Evolutionary conservation across 495 filamentous ascomycete genomes (phyloP).

Genomic region (Bathelium albidoporum): DNA sequence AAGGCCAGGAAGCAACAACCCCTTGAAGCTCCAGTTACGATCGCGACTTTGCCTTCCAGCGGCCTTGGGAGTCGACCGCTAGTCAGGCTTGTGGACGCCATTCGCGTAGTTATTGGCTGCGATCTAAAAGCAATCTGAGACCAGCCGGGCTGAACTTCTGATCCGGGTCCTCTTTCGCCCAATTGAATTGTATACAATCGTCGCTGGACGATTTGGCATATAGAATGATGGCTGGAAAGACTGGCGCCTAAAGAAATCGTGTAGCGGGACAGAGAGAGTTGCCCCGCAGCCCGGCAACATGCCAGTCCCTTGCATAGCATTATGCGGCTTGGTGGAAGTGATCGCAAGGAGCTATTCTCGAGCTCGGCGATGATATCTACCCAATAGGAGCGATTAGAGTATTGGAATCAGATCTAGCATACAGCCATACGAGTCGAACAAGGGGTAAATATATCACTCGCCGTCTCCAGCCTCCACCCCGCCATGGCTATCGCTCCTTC

Average conservation of each 20-base stretch:
- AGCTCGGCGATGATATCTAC: too few relatives aligned
- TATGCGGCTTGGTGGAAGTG: background rate
- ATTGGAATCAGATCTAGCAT: too few relatives aligned
- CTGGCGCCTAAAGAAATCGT: background rate
- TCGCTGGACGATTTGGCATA: background rate
- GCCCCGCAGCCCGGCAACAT: background rate
- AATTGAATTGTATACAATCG: background rate
- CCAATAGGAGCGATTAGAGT: too few relatives aligned
- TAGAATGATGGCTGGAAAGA: background rate
- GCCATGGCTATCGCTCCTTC: too few relatives aligned
- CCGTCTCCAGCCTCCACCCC: too few relatives aligned
- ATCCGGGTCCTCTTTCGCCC: background rate
- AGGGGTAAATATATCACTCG: too few relatives aligned
- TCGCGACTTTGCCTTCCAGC: slow-evolving; percentile 29
- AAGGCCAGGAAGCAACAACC: slow-evolving; percentile 15
- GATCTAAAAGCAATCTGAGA: slow-evolving; percentile 14
- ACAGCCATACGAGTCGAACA: too few relatives aligned
- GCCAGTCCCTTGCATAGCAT: background rate
- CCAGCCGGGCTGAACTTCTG: background rate
- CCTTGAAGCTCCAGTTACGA: slow-evolving; percentile 32
- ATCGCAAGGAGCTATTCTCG: too few relatives aligned
- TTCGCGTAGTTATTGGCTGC: slow-evolving; percentile 14
- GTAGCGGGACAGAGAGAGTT: background rate
- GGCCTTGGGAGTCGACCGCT: slow-evolving; percentile 9
- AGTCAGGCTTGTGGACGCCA: slow-evolving; percentile 20